These are phyloP conservation scores for Monosporozyma unispora DNA, from an alignment of 805 yeast species.

Conservation along the genomic window DNA sequence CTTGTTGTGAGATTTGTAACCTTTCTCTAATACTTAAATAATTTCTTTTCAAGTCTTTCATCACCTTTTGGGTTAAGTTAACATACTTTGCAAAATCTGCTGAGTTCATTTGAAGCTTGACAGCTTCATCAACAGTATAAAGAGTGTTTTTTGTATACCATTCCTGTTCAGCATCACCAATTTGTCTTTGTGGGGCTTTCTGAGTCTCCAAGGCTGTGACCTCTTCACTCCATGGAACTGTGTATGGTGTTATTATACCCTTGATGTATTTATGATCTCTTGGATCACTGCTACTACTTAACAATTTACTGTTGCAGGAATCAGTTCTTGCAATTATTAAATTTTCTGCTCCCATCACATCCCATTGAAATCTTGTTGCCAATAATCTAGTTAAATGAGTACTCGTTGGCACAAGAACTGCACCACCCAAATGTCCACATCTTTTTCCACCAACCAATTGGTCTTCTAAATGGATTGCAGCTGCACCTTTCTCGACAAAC, in stretches of 20 bases:
- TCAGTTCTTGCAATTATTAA: constrained; percentile 54
- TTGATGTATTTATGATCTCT: constrained; percentile 47
- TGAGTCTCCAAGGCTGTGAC: constrained; percentile 35
- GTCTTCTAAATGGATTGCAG: constrained; percentile 58
- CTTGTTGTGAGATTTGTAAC: constrained; percentile 17
- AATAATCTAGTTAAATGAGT: constrained; percentile 45
- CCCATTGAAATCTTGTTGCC: constrained; percentile 58
- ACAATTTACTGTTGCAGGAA: constrained; percentile 44
- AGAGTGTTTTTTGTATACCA: constrained; percentile 40
- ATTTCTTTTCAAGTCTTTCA: constrained; percentile 17
- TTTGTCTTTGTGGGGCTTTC: constrained; percentile 31
- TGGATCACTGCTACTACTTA: constrained; percentile 45
- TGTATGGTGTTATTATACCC: constrained; percentile 32
- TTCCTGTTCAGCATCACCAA: constrained; percentile 34
- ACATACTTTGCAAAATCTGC: constrained; percentile 22
- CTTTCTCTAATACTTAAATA: constrained; percentile 19
- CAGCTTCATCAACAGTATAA: constrained; percentile 45
- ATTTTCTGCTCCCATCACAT: constrained; percentile 50
- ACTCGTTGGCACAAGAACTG: constrained; percentile 51
- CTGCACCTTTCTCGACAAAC: constrained; percentile 60
- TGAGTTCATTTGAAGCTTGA: constrained; percentile 20
- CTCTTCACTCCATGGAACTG: constrained; percentile 38
- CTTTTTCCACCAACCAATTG: constrained; percentile 58
- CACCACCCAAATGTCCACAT: constrained; percentile 57
- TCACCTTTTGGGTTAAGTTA: constrained; percentile 11